These are phyloP conservation scores for Eucalyptus tenuipes DNA, from an alignment of 345 rosid genomes.

Conservation along the genomic window DNA sequence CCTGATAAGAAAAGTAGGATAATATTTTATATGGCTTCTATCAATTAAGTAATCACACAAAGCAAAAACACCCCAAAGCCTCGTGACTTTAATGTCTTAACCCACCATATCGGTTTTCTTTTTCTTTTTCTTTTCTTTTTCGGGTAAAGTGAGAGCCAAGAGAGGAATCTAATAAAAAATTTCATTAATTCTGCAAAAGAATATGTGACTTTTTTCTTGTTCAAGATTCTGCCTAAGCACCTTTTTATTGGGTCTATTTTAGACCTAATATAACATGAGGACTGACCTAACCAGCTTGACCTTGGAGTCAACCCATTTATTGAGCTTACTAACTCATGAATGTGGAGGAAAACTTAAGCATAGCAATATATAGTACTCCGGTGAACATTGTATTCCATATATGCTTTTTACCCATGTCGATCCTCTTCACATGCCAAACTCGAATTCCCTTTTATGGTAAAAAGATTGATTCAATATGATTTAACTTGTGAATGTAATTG, in stretches of 20 bases:
- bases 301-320: background rate
- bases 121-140: background rate
- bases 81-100: background rate
- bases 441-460: background rate
- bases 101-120: background rate
- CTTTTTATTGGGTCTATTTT: background rate
- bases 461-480: background rate
- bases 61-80: background rate
- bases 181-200: background rate
- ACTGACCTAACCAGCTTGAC: background rate
- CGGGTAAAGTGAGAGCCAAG: background rate
- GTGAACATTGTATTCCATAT: background rate
- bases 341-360: background rate
- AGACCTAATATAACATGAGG: background rate
- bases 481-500: background rate
- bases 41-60: background rate
- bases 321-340: background rate
- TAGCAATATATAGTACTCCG: background rate
- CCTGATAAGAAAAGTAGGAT: slow-evolving; percentile 11
- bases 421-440: background rate
- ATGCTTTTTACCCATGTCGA: background rate
- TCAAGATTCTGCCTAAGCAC: background rate
- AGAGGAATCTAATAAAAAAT: background rate
- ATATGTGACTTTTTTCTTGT: background rate
- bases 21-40: background rate